A percentile compares a stretch with the other conserved stretches of the same genome.
Conservation (phyloP, 1,284 basidiomycete species). For the Tilletiaria anomala region DNA sequence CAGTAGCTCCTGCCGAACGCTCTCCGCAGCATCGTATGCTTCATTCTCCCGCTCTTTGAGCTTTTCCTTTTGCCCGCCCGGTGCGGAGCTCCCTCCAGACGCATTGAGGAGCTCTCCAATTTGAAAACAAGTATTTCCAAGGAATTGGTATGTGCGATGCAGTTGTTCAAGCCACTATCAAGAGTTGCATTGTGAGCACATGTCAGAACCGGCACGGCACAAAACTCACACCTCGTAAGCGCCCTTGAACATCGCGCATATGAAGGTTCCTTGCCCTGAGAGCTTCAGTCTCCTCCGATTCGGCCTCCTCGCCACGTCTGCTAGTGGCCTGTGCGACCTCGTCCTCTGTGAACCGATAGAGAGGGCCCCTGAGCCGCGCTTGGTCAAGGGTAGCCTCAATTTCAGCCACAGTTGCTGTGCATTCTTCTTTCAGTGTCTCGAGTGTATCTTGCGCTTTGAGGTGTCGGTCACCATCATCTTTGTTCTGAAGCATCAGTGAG, state of each 20-base stretch:
- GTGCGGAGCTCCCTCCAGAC: no score
- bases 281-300: no score
- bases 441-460: conserved; percentile 3
- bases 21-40: no score
- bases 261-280: not conserved
- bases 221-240: no score
- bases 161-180: conserved; percentile 14
- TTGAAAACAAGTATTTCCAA: conserved; percentile 29
- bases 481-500: conserved; percentile 19
- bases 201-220: no score
- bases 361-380: not conserved
- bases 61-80: no score
- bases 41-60: no score
- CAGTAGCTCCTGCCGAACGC: no score
- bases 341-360: conserved; percentile 1
- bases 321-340: not conserved
- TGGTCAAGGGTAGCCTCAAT: not conserved
- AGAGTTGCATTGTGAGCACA: not conserved
- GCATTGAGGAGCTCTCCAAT: no score
- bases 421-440: no score
- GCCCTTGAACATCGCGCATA: not conserved
- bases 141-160: conserved; percentile 25
- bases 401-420: no score
- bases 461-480: conserved; percentile 6
- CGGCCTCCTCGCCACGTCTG: no score